phyloP scores from a whole-genome alignment of 306 rosid genomes.

The Herpetospermum pedunculosum region DNA sequence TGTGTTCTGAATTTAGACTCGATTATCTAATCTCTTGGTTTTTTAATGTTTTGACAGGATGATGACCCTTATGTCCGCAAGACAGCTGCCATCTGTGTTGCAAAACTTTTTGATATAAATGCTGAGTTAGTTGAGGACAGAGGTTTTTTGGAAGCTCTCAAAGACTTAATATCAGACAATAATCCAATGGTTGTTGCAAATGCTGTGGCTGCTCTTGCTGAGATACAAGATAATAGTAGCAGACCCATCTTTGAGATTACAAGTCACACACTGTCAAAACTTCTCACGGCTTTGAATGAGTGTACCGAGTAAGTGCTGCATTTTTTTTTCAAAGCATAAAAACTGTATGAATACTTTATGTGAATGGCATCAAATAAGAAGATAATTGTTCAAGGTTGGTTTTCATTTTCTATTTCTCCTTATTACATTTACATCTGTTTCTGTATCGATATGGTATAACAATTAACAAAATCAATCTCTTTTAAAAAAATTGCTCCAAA shows the following conservation, averaged over 20 bases:
- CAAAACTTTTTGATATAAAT: conserved; percentile 94
- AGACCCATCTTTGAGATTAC: conserved; percentile 88
- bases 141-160: conserved; percentile 87
- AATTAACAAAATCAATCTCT: background rate
- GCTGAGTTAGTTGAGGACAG: conserved; percentile 98
- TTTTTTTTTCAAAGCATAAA: background rate
- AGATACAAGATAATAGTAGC: conserved; percentile 82
- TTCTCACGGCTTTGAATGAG: conserved; percentile 96
- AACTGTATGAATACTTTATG: background rate
- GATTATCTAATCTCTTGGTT: background rate
- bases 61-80: conserved; percentile 99
- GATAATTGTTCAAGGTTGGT: conserved; percentile 89
- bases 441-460: background rate
- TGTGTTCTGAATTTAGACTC: conserved; percentile 7
- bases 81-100: conserved; percentile 98
- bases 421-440: background rate
- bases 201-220: conserved; percentile 97
- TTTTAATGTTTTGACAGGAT: conserved; percentile 49
- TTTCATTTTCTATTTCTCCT: background rate
- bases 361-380: conserved; percentile 1
- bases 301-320: conserved; percentile 83
- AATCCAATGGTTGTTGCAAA: conserved; percentile 99
- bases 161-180: conserved; percentile 98
- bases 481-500: background rate
- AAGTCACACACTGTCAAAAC: conserved; percentile 79